Evolutionary conservation across 108 stramenopile species (phyloP), one percentile per base, ranked within the genome.

Genomic region (Cyclostephanos tholiformis): DNA sequence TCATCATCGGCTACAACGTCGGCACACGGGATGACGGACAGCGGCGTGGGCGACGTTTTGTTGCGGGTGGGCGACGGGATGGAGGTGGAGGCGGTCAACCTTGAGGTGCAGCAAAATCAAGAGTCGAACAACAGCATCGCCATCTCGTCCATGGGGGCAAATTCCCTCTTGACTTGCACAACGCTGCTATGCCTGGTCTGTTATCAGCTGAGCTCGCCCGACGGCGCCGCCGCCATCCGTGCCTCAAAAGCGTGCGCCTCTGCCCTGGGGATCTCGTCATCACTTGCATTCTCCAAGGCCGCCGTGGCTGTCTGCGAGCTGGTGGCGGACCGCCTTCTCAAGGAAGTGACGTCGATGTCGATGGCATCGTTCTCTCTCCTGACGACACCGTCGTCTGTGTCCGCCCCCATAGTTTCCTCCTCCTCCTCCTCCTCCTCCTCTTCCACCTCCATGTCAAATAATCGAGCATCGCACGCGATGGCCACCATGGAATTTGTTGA

Each of bases 111-210:
- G 16, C 2, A 17, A 16, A 46, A 14, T 16, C 44, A 64, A 19
- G 70, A 25, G 30, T 8, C 23, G 49, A 62, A 71, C 50, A 16
- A 49, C 25, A 19, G 23, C 22, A 32, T 29, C 73, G 53, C 77
- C 4, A 69, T 79, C 30, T 83, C 91, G 17, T 66, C 85, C 8
- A 51, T 81, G 2, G 59, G 56, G 17, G 56, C 70, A 20, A 79
- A 77, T 67, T 69, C 86, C 11, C 78, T 92, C 35, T 53, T 95
- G 19, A 84, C 85, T 22, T 88, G 86, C 43, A 90, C 88, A 1
- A 88, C 95, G 23, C 65, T 95, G 12, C 67, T 93, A 6, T 91
- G 91, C 66, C 69, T 91, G 6, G 91, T 90, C 1, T 90, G 90
- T 56, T 84, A 78, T 9, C 84, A 87, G 43, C 25, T 90, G 19